These are phyloP conservation scores for Saposhnikovia divaricata DNA, from an alignment of 129 eudicot genomes.

Conservation along the genomic window DNA sequence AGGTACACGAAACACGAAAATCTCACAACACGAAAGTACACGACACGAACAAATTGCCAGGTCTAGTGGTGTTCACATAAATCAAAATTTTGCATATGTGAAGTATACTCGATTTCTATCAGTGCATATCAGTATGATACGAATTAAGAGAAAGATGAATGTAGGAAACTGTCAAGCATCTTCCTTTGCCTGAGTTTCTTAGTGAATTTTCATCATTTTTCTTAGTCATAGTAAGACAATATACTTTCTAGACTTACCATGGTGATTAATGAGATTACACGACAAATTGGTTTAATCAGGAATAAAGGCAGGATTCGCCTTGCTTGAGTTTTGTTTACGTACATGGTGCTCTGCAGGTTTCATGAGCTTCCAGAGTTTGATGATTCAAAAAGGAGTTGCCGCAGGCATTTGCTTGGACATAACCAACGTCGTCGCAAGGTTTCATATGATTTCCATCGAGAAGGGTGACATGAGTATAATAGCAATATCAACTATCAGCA, in stretches of 20 bases:
- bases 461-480: neutral
- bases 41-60: too few relatives aligned
- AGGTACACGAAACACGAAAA: too few relatives aligned
- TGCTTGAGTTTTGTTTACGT: neutral
- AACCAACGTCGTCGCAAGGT: constrained; percentile 1
- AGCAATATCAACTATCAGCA: neutral
- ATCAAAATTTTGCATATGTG: neutral
- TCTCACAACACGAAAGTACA: too few relatives aligned
- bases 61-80: neutral
- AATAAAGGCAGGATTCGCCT: neutral
- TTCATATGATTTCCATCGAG: neutral
- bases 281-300: neutral
- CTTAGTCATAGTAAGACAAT: neutral
- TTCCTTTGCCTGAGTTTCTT: neutral
- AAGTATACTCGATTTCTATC: neutral
- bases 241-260: neutral
- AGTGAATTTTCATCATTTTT: neutral
- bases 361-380: constrained; percentile 6
- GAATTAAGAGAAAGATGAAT: neutral
- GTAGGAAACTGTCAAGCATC: neutral
- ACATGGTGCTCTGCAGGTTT: neutral
- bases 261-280: neutral
- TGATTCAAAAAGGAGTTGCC: constrained; percentile 4
- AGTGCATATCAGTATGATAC: neutral
- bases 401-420: constrained; percentile 4